Conservation (phyloP, 495 filamentous ascomycete genomes). For the Podospora pseudopauciseta region DNA sequence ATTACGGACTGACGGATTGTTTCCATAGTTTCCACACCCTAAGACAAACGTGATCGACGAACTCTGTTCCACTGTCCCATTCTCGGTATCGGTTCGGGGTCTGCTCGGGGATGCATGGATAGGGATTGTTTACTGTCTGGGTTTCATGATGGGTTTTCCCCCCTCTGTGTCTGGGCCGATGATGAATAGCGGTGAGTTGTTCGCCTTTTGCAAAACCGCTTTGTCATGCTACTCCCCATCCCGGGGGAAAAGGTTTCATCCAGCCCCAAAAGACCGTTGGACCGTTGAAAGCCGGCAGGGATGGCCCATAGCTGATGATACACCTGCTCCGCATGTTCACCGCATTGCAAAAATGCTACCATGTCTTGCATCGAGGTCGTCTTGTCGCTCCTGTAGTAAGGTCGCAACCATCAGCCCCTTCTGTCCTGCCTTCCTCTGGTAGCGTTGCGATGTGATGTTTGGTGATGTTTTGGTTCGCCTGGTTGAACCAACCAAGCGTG, state of each 20-base stretch:
- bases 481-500: constrained; percentile 2
- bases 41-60: not conserved
- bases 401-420: not conserved
- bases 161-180: no score
- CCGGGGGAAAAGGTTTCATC: not conserved
- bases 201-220: not conserved
- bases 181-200: not conserved
- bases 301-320: not conserved
- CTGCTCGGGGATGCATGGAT: not conserved
- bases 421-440: not conserved
- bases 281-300: not conserved
- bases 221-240: not conserved
- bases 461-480: not conserved
- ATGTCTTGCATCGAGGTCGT: not conserved
- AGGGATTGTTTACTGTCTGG: not conserved
- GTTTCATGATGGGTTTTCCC: not conserved
- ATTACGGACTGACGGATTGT: not conserved
- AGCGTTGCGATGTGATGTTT: not conserved
- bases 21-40: not conserved
- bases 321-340: not conserved
- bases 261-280: not conserved
- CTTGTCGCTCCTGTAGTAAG: not conserved
- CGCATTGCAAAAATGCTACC: not conserved
- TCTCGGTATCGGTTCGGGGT: not conserved
- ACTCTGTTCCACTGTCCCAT: not conserved